Evolutionary conservation across 2,329 filamentous ascomycete species (phyloP).

Genomic region (Claviceps humidiphila): DNA sequence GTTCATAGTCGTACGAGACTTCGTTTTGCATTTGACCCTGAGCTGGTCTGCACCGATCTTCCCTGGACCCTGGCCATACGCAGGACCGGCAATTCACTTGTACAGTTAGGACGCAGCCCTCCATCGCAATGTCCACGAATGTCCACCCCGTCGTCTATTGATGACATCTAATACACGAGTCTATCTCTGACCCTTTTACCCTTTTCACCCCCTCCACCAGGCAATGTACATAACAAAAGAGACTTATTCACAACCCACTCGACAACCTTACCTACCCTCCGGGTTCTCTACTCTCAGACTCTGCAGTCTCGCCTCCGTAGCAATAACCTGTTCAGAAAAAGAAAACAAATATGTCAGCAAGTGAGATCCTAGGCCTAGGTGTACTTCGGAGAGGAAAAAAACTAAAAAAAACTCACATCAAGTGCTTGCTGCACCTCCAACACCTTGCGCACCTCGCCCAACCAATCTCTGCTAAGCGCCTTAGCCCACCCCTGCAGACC

Average conservation of each 20-base stretch:
- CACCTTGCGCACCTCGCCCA: constrained; percentile 79
- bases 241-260: constrained; percentile 25
- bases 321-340: constrained; percentile 54
- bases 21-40: too few relatives aligned
- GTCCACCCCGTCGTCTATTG: not conserved
- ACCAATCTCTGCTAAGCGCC: constrained; percentile 87
- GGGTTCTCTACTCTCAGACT: constrained; percentile 60
- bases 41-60: too few relatives aligned
- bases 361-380: too few relatives aligned
- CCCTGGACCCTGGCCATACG: too few relatives aligned
- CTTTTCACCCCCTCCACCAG: constrained; percentile 13
- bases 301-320: constrained; percentile 78
- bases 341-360: constrained; percentile 10
- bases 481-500: constrained; percentile 86
- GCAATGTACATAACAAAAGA: constrained; percentile 24
- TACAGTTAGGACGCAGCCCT: not conserved
- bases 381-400: too few relatives aligned
- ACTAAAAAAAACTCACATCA: constrained; percentile 52
- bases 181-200: not conserved
- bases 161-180: not conserved
- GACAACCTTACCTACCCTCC: not conserved
- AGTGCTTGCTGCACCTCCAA: constrained; percentile 92
- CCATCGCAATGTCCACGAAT: not conserved
- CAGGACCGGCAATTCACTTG: too few relatives aligned
- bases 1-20: too few relatives aligned